These are phyloP conservation scores for Neurospora sublineolata DNA, from an alignment of 495 filamentous ascomycete genomes.

Conservation along the genomic window DNA sequence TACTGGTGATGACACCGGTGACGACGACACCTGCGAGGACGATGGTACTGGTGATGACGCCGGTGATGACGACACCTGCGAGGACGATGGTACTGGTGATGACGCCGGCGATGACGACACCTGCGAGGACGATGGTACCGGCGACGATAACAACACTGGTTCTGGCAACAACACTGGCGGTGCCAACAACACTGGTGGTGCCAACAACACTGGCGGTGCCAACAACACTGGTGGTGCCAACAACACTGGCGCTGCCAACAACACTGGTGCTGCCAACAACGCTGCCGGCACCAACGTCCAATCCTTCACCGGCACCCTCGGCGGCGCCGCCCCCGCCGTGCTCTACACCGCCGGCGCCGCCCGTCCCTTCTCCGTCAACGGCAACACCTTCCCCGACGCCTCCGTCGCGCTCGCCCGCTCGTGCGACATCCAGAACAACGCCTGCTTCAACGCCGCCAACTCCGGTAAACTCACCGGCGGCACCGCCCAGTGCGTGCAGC, in stretches of 20 bases:
- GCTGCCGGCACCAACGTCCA: slow-evolving; percentile 37
- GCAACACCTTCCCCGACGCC: slow-evolving; percentile 38
- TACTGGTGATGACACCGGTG: slow-evolving; percentile 11
- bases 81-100: slow-evolving; percentile 20
- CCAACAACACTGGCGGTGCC: slow-evolving; percentile 32
- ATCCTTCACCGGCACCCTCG: slow-evolving; percentile 44
- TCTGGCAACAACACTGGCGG: slow-evolving; percentile 2
- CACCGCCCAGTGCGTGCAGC: slow-evolving; percentile 37
- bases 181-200: slow-evolving; percentile 1
- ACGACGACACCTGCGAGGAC: not conserved
- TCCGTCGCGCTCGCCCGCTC: slow-evolving; percentile 42
- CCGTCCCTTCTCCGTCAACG: slow-evolving; percentile 46
- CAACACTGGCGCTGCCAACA: slow-evolving; percentile 13
- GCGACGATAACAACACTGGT: slow-evolving; percentile 26
- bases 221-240: slow-evolving; percentile 21
- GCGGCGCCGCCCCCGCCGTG: slow-evolving; percentile 40
- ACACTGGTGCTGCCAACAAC: slow-evolving; percentile 11
- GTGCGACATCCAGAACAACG: slow-evolving; percentile 46
- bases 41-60: slow-evolving; percentile 28
- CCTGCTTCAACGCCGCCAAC: slow-evolving; percentile 45
- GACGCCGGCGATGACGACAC: slow-evolving; percentile 27
- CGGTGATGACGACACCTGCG: slow-evolving; percentile 37
- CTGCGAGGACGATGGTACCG: slow-evolving; percentile 27
- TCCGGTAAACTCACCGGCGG: slow-evolving; percentile 28
- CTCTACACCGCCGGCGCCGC: slow-evolving; percentile 29